Evolutionary conservation across 805 yeast species (phyloP), one percentile per base, ranked within the genome.

Genomic region (Zygosaccharomyces gambellarensis): DNA sequence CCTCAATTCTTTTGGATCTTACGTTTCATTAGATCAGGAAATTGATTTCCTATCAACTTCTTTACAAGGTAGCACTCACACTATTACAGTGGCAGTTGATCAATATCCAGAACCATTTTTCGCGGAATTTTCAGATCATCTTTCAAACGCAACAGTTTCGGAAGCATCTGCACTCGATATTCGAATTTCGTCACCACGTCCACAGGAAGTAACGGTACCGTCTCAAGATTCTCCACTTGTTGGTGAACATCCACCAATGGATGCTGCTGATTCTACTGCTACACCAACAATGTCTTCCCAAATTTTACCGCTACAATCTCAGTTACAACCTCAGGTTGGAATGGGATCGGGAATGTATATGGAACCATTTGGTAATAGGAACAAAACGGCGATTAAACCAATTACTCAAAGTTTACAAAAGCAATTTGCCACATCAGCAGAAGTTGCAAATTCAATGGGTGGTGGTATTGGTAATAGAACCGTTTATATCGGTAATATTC

Each of bases 401-500:
- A 58, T 65, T 11, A 56, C 67, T 11, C 66, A 63, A 43, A 57
- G 65, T 7, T 50, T 65, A 41, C 66, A 64, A 38, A 49, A 56
- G 28, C 68, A 65, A 32, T 57, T 56, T 32, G 53, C 53, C 11
- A 51, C 63, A 11, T 61, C 69, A 3, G 60, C 62, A 3, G 61
- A 65, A 46, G 56, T 64, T 5, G 65, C 65, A 1, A 50, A 63
- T 17, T 56, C 61, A 5, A 62, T 65, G 66, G 68, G 68, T 7
- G 63, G 63, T 14, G 69, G 65, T 32, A 50, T 59, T 9, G 81
- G 78, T 1, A 86, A 85, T 61, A 72, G 95, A 62, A 81, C 90
- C 1, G 78, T 86, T 14, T 85, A 80, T 60, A 70, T 86, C 39
- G 87, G 87, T 4, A 82, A 82, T 55, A 70, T 86, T 43, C 84